Conservation (phyloP, 306 rosid species). For the cucumber (Cucumis sativus) region DNA sequence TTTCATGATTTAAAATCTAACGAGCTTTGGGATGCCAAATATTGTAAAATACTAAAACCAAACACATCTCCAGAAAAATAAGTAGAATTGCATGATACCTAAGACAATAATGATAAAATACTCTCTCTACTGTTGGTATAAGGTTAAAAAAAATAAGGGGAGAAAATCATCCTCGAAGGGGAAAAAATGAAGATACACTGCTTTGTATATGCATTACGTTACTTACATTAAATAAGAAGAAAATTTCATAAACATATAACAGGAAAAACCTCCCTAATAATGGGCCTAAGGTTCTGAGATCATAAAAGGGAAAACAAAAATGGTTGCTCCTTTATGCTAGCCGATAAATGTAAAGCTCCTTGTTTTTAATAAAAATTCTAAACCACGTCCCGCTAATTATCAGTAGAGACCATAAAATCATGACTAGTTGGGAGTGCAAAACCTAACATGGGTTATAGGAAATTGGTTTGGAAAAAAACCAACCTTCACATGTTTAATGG, state of each 20-base stretch:
- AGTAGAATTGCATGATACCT: neutral
- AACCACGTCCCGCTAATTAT: neutral
- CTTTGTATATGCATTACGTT: neutral
- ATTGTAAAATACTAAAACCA: neutral
- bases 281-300: neutral
- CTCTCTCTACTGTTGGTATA: neutral
- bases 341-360: neutral
- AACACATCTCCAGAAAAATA: neutral
- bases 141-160: neutral
- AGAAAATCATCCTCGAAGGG: neutral
- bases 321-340: neutral
- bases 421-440: neutral
- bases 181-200: neutral
- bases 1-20: neutral
- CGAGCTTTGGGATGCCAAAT: neutral
- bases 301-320: neutral
- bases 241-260: neutral
- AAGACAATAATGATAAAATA: neutral
- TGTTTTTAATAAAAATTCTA: neutral
- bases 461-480: neutral
- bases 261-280: neutral
- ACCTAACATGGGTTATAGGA: neutral
- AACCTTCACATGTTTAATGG: neutral
- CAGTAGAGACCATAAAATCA: neutral
- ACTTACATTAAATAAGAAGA: neutral